Evolutionary conservation across 352 stramenopile species (phyloP).

Genomic region (Peronospora tabacina): DNA sequence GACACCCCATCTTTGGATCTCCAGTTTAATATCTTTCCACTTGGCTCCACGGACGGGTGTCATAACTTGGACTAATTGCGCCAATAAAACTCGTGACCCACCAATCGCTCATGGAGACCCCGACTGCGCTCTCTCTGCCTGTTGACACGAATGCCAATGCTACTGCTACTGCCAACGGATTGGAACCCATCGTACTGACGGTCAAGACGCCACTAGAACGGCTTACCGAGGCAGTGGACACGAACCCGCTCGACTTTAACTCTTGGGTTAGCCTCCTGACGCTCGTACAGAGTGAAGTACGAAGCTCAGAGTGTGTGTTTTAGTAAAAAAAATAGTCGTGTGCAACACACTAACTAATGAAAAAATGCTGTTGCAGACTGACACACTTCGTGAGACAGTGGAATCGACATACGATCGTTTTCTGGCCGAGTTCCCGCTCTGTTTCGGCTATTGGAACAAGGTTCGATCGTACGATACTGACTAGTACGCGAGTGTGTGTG

Average conservation of each 20-base stretch:
- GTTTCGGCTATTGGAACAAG: conserved; percentile 86
- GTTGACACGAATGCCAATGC: conserved; percentile 4
- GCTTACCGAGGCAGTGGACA: conserved; percentile 42
- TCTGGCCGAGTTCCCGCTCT: conserved; percentile 66
- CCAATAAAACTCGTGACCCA: conserved; percentile 15
- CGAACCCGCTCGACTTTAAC: conserved; percentile 76
- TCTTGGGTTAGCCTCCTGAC: conserved; percentile 67
- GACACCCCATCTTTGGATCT: conserved; percentile 16
- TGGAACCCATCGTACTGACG: not conserved
- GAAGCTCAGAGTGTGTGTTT: not conserved
- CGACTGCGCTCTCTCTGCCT: conserved; percentile 3
- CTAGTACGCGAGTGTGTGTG: no score
- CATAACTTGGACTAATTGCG: conserved; percentile 1
- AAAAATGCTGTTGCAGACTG: conserved; percentile 17
- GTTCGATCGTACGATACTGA: conserved; percentile 15
- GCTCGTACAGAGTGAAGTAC: conserved; percentile 61
- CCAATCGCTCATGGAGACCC: conserved; percentile 26
- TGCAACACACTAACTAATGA: not conserved
- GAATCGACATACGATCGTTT: conserved; percentile 67
- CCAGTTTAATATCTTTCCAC: not conserved
- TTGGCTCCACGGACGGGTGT: conserved; percentile 12
- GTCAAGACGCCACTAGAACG: conserved; percentile 40
- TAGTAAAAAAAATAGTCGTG: not conserved
- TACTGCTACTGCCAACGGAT: conserved; percentile 1
- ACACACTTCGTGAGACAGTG: conserved; percentile 42